Conservation (phyloP, 768 basidiomycete species). For the Mycena rosella region DNA sequence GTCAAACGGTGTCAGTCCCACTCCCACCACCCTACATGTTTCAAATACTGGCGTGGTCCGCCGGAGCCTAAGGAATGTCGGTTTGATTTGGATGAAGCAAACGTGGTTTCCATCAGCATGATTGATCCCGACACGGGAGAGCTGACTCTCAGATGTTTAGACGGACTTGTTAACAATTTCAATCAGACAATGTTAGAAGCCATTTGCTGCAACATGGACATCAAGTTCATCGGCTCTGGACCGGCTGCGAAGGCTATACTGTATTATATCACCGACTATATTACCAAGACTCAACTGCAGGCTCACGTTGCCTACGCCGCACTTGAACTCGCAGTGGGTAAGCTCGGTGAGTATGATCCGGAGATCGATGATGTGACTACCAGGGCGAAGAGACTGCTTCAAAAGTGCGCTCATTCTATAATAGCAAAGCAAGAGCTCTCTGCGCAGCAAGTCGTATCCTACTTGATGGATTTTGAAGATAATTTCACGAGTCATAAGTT, state of each 20-base stretch:
- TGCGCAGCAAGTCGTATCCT: constrained; percentile 43
- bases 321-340: constrained; percentile 41
- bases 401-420: constrained; percentile 41
- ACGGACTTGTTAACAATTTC: constrained; percentile 49
- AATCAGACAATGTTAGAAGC: constrained; percentile 42
- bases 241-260: constrained; percentile 46
- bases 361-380: neutral
- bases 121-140: constrained; percentile 41
- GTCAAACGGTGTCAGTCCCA: constrained; percentile 39
- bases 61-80: constrained; percentile 36
- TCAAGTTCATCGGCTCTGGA: constrained; percentile 47
- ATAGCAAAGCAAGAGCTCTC: constrained; percentile 44
- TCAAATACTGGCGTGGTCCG: constrained; percentile 39
- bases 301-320: constrained; percentile 45
- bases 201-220: too few species aligned
- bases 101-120: constrained; percentile 9
- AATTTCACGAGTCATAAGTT: constrained; percentile 34
- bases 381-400: constrained; percentile 40
- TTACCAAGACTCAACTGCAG: too few species aligned
- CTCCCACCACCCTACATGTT: constrained; percentile 43
- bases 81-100: constrained; percentile 39
- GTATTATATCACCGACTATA: constrained; percentile 53
- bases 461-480: constrained; percentile 43
- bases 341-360: constrained; percentile 31
- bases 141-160: constrained; percentile 39